These are phyloP conservation scores for Populus tomentosa DNA, from an alignment of 441 rosid genomes.

Conservation along the genomic window DNA sequence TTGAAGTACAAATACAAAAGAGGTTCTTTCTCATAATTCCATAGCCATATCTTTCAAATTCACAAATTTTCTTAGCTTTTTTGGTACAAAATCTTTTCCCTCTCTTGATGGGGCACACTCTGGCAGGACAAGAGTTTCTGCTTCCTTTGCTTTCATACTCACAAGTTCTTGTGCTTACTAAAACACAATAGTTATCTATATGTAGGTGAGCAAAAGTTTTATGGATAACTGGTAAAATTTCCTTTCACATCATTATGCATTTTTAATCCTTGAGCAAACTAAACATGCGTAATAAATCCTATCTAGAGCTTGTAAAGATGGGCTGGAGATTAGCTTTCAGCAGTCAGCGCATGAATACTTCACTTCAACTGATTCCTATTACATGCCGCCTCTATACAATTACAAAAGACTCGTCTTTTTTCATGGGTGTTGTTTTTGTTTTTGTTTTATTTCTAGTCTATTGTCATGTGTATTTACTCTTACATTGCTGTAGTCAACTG, in stretches of 20 bases:
- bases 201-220: background rate
- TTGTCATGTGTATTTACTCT: background rate
- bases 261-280: background rate
- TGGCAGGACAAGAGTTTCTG: background rate
- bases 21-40: background rate
- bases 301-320: background rate
- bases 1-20: background rate
- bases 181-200: background rate
- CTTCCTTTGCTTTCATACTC: background rate
- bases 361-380: background rate
- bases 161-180: background rate
- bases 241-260: background rate
- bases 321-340: background rate
- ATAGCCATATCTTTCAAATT: background rate
- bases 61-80: background rate
- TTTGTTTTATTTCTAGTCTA: background rate
- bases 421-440: background rate
- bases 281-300: background rate
- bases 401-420: background rate
- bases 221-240: background rate
- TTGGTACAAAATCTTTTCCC: background rate
- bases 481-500: background rate
- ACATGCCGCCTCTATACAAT: background rate
- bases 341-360: background rate
- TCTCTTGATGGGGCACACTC: background rate